phyloP scores from a whole-genome alignment of 768 basidiomycete species.

The Tremella fuciformis region DNA sequence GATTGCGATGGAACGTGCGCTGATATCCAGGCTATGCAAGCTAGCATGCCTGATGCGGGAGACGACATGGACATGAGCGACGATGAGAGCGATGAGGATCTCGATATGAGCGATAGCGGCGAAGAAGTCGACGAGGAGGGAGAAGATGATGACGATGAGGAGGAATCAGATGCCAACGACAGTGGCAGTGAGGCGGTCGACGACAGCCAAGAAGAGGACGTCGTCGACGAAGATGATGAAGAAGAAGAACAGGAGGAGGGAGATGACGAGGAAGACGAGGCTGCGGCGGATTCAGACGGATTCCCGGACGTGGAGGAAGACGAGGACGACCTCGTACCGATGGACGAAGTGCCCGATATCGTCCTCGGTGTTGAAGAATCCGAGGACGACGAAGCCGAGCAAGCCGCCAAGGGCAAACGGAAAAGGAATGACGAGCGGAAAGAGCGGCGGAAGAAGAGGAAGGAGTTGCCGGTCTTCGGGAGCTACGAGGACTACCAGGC shows the following conservation, averaged over 20 bases:
- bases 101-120: constrained; percentile 20
- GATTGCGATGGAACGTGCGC: background rate
- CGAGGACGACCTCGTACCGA: constrained; percentile 47
- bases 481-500: constrained; percentile 52
- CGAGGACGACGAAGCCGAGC: constrained; percentile 42
- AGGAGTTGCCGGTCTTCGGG: constrained; percentile 52
- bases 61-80: constrained; percentile 44
- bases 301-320: constrained; percentile 45
- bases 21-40: constrained; percentile 73
- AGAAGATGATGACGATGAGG: constrained; percentile 20
- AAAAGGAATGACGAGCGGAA: constrained; percentile 42
- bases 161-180: constrained; percentile 15
- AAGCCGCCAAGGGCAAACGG: constrained; percentile 52
- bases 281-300: constrained; percentile 42
- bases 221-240: constrained; percentile 35
- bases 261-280: constrained; percentile 15
- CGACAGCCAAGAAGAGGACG: constrained; percentile 20
- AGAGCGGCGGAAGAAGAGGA: constrained; percentile 62
- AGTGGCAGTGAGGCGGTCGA: constrained; percentile 39
- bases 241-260: constrained; percentile 38
- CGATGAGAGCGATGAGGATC: constrained; percentile 34
- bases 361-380: constrained; percentile 20
- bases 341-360: constrained; percentile 48
- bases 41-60: constrained; percentile 68
- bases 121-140: constrained; percentile 40